Evolutionary conservation across 176 grass and related monocot genomes (phyloP), one percentile per base, ranked within the genome.

Genomic region (Ampelocalamus luodianensis): DNA sequence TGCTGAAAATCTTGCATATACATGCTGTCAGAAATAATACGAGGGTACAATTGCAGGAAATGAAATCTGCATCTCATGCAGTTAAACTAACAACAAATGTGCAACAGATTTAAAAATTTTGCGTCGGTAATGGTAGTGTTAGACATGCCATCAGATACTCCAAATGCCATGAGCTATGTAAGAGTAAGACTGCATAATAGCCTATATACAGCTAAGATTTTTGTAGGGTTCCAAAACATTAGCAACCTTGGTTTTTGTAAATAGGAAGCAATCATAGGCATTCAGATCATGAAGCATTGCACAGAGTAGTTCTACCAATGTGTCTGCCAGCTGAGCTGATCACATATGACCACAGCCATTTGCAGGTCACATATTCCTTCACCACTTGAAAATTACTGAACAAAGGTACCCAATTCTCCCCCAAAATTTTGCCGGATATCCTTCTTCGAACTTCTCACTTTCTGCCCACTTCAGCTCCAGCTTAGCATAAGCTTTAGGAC

Each of bases 1-100:
- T 74, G 56, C 79, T 90, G 53, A 45, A 90, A 55, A 37, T 22
- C 68, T 66, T 5, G 6, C 56, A 82, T 69, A 24, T 1, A 0
- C 9, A 71, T 34, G 24, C 5, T 23, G 66, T 87, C 79, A 90
- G 75, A 83, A 45, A 56, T 10, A 6, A 23, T 32, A 38, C 40
- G 1, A 82, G 0, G 5, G 2, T 29, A 48, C 7, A 37, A 16
- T 66, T 60, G 23, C 17, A 62, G n/a, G 0, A 82, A 66, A 61
- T 6, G 26, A 16, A 49, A 50, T 49, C 0, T 67, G 7, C 45
- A 67, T 58, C 37, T 6, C 22, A 23, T 22, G 27, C 1, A 11
- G 1, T 61, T 16, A 34, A 74, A 46, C 9, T 15, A 32, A 36
- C 23, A 77, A 51, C 10, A 45, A 0, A 0, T 77, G 10, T 56